These are phyloP conservation scores for Trichomonas vaginalis DNA, from an alignment of 208 protist genomes.

Conservation along the genomic window DNA sequence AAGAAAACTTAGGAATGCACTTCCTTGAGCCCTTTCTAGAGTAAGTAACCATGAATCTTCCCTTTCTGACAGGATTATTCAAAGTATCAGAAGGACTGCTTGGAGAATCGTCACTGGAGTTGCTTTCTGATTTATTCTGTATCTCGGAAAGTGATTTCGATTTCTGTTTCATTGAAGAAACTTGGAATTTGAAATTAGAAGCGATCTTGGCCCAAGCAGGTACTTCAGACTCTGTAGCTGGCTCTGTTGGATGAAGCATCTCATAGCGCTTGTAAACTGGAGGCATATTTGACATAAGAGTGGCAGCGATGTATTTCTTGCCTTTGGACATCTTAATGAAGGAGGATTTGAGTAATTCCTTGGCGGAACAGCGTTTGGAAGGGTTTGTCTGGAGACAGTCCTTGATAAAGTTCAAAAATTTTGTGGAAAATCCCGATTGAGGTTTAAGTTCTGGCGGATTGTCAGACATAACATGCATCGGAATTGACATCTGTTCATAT, in stretches of 20 bases:
- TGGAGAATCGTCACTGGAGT: too few relatives aligned
- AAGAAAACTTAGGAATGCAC: not conserved
- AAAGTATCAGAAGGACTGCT: too few relatives aligned
- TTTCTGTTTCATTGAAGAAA: not conserved
- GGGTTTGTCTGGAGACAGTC: slow-evolving; percentile 39
- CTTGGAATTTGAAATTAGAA: not conserved
- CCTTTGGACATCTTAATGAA: slow-evolving; percentile 28
- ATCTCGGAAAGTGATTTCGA: not conserved
- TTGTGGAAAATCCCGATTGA: slow-evolving; percentile 18
- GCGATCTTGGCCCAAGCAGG: not conserved
- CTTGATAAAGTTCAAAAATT: slow-evolving; percentile 35
- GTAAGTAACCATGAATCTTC: not conserved
- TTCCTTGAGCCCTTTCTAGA: not conserved
- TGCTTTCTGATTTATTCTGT: not conserved
- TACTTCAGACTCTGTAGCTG: not conserved
- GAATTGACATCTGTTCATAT: slow-evolving; percentile 34
- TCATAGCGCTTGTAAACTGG: not conserved
- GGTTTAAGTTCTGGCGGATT: not conserved
- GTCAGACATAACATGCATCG: slow-evolving; percentile 37
- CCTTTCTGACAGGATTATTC: not conserved
- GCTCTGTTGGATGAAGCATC: not conserved
- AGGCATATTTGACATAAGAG: not conserved
- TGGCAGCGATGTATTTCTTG: not conserved
- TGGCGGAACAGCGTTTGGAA: slow-evolving; percentile 19
- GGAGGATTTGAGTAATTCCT: slow-evolving; percentile 23